A percentile compares a stretch with the other conserved stretches of the same genome.
Evolutionary conservation across 2,329 filamentous ascomycete species (phyloP).

Genomic region (Fusarium protoensiforme): DNA sequence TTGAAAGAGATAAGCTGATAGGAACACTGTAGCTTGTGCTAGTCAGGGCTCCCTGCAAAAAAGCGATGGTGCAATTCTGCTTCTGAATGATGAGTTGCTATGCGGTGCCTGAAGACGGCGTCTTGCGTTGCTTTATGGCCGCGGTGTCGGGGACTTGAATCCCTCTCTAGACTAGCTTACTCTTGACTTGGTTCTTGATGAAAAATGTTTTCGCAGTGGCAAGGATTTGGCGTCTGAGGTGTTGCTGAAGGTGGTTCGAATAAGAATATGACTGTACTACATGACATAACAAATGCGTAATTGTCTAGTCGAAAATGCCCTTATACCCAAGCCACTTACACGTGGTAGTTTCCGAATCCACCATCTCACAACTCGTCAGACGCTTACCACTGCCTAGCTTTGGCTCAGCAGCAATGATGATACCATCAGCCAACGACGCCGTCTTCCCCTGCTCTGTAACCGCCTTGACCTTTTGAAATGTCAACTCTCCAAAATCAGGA

Average conservation of each 20-base stretch:
- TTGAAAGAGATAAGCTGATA: background rate
- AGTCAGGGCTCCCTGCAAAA: background rate
- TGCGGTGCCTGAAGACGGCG: background rate
- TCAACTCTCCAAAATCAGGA: conserved; percentile 4
- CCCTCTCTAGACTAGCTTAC: background rate
- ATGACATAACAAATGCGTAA: background rate
- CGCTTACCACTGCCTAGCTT: background rate
- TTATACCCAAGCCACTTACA: conserved; percentile 15
- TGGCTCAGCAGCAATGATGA: background rate
- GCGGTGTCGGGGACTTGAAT: background rate
- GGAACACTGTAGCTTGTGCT: background rate
- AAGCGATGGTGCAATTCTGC: background rate
- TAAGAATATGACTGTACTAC: background rate
- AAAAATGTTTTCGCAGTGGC: background rate
- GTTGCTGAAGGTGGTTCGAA: background rate
- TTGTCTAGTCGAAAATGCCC: conserved; percentile 1
- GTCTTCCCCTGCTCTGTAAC: background rate
- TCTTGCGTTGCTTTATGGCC: background rate
- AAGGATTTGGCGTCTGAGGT: accelerated
- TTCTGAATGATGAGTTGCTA: background rate
- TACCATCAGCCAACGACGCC: conserved; percentile 3
- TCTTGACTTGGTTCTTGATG: background rate
- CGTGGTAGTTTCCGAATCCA: background rate
- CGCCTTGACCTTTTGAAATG: conserved; percentile 10
- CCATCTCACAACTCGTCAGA: background rate